Evolutionary conservation across 108 stramenopile species (phyloP).

Genomic region (Heterococcus sp.): DNA sequence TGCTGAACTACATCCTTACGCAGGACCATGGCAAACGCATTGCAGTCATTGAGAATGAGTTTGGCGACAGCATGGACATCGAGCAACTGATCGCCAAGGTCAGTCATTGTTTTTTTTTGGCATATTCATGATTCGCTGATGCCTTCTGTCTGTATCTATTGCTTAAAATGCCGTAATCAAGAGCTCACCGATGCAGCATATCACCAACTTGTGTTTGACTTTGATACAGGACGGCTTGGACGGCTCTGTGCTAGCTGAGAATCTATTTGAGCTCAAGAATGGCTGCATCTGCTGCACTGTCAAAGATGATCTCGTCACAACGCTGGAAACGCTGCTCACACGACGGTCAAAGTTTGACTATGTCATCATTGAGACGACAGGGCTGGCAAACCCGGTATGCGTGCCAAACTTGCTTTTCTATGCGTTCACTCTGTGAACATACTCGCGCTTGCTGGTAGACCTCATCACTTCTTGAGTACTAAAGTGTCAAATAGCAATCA

Average conservation of each 20-base stretch:
- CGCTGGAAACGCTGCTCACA: constrained; percentile 71
- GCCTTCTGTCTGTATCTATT: too few relatives aligned
- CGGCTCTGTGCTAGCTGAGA: constrained; percentile 64
- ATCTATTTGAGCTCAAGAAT: constrained; percentile 64
- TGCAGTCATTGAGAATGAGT: constrained; percentile 51
- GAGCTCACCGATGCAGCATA: too few relatives aligned
- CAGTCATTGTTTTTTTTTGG: too few relatives aligned
- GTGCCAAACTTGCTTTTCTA: not conserved
- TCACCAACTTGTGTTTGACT: too few relatives aligned
- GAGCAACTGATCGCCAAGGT: constrained; percentile 52
- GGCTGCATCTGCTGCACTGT: constrained; percentile 75
- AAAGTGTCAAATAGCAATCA: too few relatives aligned
- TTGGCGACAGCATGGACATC: constrained; percentile 51
- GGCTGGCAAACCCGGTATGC: constrained; percentile 78
- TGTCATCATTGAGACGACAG: constrained; percentile 93
- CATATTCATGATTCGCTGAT: too few relatives aligned
- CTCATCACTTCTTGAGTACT: too few relatives aligned
- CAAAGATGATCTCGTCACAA: constrained; percentile 61
- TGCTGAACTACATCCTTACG: constrained; percentile 73
- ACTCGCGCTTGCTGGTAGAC: not conserved
- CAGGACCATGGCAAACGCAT: constrained; percentile 76
- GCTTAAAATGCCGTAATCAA: too few relatives aligned
- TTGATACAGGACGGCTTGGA: constrained; percentile 87
- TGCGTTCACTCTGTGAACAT: too few relatives aligned
- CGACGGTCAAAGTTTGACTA: constrained; percentile 68